Base-by-base conservation (phyloP, 495 filamentous ascomycete species). In the Mytilinidion resinicola region DNA sequence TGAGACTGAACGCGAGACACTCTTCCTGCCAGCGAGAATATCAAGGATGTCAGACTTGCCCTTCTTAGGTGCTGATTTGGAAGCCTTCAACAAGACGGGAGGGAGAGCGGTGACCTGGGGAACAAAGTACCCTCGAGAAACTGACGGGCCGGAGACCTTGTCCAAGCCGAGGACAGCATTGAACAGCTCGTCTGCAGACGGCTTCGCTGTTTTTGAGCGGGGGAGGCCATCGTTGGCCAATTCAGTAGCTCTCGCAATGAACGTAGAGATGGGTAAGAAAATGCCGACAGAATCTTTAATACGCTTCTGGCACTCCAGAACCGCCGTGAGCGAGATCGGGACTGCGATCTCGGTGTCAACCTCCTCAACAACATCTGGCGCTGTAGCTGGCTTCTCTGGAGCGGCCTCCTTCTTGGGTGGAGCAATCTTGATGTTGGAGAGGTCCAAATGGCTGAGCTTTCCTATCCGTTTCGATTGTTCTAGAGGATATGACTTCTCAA, bases 351-450 rank as follows among this genome's bases (percentile, higher is more conserved):
- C 70, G 6, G 75, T 67, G 11, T 82, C 76, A 44, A 74, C 72
- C 64, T 51, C 76, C 69, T 67, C 71, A 60, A 64, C 72, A 41
- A 65, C 61, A 50, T 76, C 76, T n/a, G 73, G 67, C 4, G 76
- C 72, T 42, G 79, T 74, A 20, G 61, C 44, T 10, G 60, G n/a
- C 49, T 61, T 43, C 21, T 64, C 36, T 35, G 83, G 74, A n/a
- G 80, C 73, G 17, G 63, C 38, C 21, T 53, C 53, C 33, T 61
- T 61, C 59, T 66, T 67, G 10, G 60, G 56, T 38, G 60, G 33
- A 5, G 85, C 84, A 57, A 90, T 76, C 78, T 96, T 95, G 77
- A 96, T 90, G 74, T 96, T 95, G 75, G 87, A 93, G 54, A 97
- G 81, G 71, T 97, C 95, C 25, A 98, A 80, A 70, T 95, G 89